These are phyloP conservation scores for Hypholoma sublateritium DNA, from an alignment of 768 basidiomycete species.

Conservation along the genomic window DNA sequence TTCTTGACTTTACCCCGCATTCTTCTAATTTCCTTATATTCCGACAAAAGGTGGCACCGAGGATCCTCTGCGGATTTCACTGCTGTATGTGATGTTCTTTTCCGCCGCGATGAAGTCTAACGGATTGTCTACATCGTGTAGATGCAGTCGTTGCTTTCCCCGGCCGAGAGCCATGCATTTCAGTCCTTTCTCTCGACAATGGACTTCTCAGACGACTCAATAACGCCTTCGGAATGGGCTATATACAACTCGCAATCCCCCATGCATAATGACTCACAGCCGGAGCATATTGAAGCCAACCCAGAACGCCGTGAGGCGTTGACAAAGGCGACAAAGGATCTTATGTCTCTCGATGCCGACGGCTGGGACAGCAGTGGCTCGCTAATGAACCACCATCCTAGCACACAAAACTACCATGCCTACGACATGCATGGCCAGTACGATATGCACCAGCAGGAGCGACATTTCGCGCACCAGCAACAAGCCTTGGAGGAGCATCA, in stretches of 20 bases:
- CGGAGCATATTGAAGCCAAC: conserved; percentile 28
- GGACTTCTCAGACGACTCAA: conserved; percentile 39
- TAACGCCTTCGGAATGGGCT: conserved; percentile 48
- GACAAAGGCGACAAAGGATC: conserved; percentile 78
- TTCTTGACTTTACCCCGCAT: conserved; percentile 8
- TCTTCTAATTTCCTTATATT: neutral
- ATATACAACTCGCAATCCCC: conserved; percentile 29
- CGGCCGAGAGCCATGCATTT: conserved; percentile 65
- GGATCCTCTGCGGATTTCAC: neutral
- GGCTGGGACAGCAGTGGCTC: conserved; percentile 31
- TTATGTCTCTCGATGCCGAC: conserved; percentile 68
- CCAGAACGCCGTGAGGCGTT: conserved; percentile 63
- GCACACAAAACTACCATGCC: conserved; percentile 9
- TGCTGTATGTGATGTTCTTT: neutral
- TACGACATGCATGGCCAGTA: conserved; percentile 9
- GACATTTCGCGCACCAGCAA: conserved; percentile 15
- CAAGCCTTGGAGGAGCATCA: conserved; percentile 20
- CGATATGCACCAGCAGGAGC: conserved; percentile 11
- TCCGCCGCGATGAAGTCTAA: neutral
- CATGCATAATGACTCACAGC: conserved; percentile 44
- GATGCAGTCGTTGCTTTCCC: conserved; percentile 64
- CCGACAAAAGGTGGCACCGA: neutral
- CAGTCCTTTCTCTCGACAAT: conserved; percentile 65
- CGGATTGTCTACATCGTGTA: neutral
- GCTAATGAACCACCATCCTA: conserved; percentile 17